A percentile compares a stretch with the other conserved stretches of the same genome.
Conservation (phyloP, 257 asterid species). For the Nicotiana paniculata region DNA sequence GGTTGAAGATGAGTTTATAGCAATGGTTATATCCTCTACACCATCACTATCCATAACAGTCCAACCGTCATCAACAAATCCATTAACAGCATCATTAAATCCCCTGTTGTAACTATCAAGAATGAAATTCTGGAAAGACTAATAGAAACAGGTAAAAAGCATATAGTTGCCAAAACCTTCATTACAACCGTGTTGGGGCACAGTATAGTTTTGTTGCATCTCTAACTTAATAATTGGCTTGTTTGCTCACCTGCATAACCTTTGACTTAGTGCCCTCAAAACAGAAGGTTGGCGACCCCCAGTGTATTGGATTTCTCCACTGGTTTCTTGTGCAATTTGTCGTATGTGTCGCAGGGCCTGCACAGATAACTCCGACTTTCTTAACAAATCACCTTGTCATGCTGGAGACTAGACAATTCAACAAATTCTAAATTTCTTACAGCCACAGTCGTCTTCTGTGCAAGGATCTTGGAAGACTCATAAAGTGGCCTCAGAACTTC, state of each 20-base stretch:
- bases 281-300: conserved; percentile 92
- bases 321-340: conserved; percentile 88
- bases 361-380: background rate
- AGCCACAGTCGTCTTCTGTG: conserved; percentile 95
- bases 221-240: background rate
- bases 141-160: background rate
- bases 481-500: conserved; percentile 94
- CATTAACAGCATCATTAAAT: conserved; percentile 90
- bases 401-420: background rate
- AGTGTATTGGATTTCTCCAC: conserved; percentile 72
- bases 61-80: conserved; percentile 98
- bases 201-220: background rate
- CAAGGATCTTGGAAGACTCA: conserved; percentile 91
- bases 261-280: conserved; percentile 79
- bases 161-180: background rate
- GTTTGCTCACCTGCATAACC: conserved; percentile 57
- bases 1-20: conserved; percentile 72
- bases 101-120: conserved; percentile 43
- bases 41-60: conserved; percentile 79
- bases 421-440: conserved; percentile 28
- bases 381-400: background rate
- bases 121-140: background rate
- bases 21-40: conserved; percentile 74
- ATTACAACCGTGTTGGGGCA: background rate
- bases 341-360: conserved; percentile 82